phyloP scores from a whole-genome alignment of 331 rosid genomes.

The Stylosanthes scabra region DNA sequence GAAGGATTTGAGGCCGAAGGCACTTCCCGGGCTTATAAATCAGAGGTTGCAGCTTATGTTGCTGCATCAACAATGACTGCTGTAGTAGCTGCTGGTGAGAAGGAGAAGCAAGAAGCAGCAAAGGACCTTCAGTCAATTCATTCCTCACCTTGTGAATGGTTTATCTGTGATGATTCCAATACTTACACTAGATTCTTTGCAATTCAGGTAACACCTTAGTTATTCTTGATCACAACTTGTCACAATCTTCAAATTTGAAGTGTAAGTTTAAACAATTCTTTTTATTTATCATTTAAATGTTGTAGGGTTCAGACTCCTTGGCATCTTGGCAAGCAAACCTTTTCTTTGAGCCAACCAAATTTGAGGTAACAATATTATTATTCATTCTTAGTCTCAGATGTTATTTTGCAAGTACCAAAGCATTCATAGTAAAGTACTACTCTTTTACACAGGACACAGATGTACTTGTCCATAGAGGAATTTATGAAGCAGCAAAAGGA shows the following conservation, averaged over 20 bases:
- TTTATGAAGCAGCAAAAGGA: conserved; percentile 94
- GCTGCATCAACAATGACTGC: conserved; percentile 95
- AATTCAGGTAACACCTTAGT: conserved; percentile 69
- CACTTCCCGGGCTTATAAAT: conserved; percentile 52
- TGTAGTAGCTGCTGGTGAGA: conserved; percentile 91
- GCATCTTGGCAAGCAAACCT: conserved; percentile 96
- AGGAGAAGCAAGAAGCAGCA: conserved; percentile 80
- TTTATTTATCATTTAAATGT: neutral
- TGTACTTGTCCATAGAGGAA: conserved; percentile 92
- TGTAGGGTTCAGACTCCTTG: conserved; percentile 89
- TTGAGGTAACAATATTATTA: conserved; percentile 60
- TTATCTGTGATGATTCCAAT: conserved; percentile 80
- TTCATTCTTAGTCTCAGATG: neutral
- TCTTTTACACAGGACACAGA: conserved; percentile 66
- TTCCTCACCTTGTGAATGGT: conserved; percentile 98
- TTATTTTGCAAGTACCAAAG: conserved; percentile 19
- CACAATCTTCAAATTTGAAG: conserved; percentile 6
- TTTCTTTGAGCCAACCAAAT: conserved; percentile 87
- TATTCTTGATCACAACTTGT: conserved; percentile 2
- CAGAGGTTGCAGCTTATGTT: conserved; percentile 86
- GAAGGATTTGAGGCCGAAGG: conserved; percentile 47
- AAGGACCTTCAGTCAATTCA: conserved; percentile 81
- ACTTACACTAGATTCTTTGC: conserved; percentile 84
- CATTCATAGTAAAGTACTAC: neutral
- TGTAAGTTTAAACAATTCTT: conserved; percentile 24